Percentiles rank a stretch among this genome's conserved stretches.
phyloP scores from a whole-genome alignment of 2,329 filamentous ascomycete genomes.

The Penicillium fuscoglaucum region DNA sequence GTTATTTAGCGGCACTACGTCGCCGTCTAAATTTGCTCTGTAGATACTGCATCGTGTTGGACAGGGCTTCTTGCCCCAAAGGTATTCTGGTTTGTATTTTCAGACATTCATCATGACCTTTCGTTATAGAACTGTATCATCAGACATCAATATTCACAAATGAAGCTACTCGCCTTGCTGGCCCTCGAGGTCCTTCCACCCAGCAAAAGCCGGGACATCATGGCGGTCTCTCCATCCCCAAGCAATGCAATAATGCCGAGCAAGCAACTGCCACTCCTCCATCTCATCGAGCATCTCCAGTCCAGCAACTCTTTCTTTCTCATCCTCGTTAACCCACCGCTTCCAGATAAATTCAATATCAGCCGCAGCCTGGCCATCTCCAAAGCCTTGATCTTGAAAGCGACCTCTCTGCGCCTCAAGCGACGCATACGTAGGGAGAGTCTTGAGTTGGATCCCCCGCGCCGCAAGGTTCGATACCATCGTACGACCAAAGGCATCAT shows the following conservation, averaged over 20 bases:
- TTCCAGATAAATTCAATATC: slow-evolving; percentile 73
- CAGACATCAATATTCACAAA: slow-evolving; percentile 6
- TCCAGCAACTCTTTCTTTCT: slow-evolving; percentile 75
- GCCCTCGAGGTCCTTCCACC: slow-evolving; percentile 38
- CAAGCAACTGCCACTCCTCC: slow-evolving; percentile 87
- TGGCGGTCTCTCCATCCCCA: slow-evolving; percentile 74
- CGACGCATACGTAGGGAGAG: slow-evolving; percentile 70
- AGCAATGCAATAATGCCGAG: slow-evolving; percentile 82
- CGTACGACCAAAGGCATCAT: slow-evolving; percentile 83
- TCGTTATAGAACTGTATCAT: slow-evolving; percentile 20
- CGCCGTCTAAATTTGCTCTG: not conserved
- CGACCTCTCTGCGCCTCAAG: slow-evolving; percentile 68
- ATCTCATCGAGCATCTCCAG: slow-evolving; percentile 92
- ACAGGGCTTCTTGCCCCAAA: not conserved
- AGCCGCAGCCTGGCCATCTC: slow-evolving; percentile 54
- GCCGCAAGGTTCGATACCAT: slow-evolving; percentile 89
- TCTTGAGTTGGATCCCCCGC: slow-evolving; percentile 80
- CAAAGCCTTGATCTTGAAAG: slow-evolving; percentile 67
- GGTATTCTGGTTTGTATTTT: not conserved
- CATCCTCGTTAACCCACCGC: slow-evolving; percentile 66
- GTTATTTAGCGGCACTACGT: not conserved
- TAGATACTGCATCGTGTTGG: not conserved
- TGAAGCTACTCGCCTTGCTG: slow-evolving; percentile 24
- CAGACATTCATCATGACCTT: not conserved
- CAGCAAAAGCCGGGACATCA: slow-evolving; percentile 30